Percentiles rank a stretch among this genome's conserved stretches.
These are phyloP conservation scores for Malassezia globosa DNA, from an alignment of 1,284 basidiomycete genomes.

Conservation along the genomic window DNA sequence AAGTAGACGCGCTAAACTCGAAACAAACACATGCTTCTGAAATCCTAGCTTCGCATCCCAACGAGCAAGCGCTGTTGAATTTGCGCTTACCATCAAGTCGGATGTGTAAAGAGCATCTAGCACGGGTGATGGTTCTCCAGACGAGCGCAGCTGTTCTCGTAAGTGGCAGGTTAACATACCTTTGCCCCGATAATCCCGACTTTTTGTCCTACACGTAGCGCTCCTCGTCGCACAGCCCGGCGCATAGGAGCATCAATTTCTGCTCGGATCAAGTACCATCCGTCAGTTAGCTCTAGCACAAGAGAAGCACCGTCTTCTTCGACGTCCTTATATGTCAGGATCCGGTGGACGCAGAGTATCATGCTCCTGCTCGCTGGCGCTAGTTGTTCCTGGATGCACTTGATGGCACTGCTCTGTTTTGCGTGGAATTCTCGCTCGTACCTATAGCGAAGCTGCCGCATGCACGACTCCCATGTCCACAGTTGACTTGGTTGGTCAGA, in stretches of 20 bases:
- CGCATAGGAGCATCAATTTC: constrained; percentile 62
- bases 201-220: constrained; percentile 68
- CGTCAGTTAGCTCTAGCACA: constrained; percentile 75
- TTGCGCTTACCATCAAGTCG: constrained; percentile 63
- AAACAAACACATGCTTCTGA: constrained; percentile 55
- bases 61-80: constrained; percentile 68
- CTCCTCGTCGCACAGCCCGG: constrained; percentile 59
- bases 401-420: constrained; percentile 67
- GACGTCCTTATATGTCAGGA: constrained; percentile 48
- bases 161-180: constrained; percentile 51
- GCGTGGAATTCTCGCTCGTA: constrained; percentile 79
- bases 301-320: constrained; percentile 40
- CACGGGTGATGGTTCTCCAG: constrained; percentile 63
- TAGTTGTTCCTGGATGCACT: constrained; percentile 65
- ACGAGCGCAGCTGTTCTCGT: constrained; percentile 16
- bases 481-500: neutral
- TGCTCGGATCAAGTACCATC: constrained; percentile 81
- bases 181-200: constrained; percentile 67
- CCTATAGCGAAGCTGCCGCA: constrained; percentile 72
- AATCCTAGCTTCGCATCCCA: constrained; percentile 85
- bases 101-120: constrained; percentile 64
- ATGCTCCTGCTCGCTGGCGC: constrained; percentile 62
- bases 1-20: constrained; percentile 67
- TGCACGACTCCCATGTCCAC: constrained; percentile 50
- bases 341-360: constrained; percentile 69